Base-by-base conservation (phyloP, 2,329 filamentous ascomycete species). In the Furcasterigmium furcatum region DNA sequence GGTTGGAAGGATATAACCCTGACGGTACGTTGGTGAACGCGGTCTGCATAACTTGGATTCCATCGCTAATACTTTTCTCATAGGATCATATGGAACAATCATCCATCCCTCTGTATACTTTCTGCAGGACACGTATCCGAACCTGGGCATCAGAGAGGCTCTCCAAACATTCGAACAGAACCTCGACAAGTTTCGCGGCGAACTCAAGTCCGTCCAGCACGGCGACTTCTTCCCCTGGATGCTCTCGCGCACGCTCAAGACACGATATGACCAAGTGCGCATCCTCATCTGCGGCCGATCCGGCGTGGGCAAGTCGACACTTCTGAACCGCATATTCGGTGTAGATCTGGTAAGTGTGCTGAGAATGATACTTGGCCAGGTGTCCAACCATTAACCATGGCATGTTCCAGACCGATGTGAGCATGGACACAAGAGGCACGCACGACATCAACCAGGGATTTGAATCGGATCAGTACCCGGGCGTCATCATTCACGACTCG, bases 401-500 rank as follows among this genome's bases (percentile, higher is more conserved):
- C n/a, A n/a, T n/a, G n/a, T n/a, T 8, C 13, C n/a, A 51, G 44
- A 59, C 57, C 1, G 45, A 56, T 38, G 57, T 55, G 41, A 59
- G 50, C n/a, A 51, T 47, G 9, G 51, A 52, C 18, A 49, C 55
- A 3, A 52, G 55, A n/a, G 58, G 58, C 12, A 25, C 52, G 6
- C 57, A 60, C 21, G 51, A 60, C 22, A 57, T 60, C 5, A 52
- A 59, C 14, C 51, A 59, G 19, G 58, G 51, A 4, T 59, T 60
- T 12, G 56, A 58, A 41, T 56, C 55, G 25, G 57, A 58, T 24
- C 54, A 49, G 12, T 44, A 53, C 14, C 58, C 55, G 4, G 58
- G 57, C 12, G 48, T 60, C 16, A 56, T 60, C 25, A 54, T 60
- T 29, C 57, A 60, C 19, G 57, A 60, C 36, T 60, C 58, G 12